Evolutionary conservation across 352 stramenopile species (phyloP).

Genomic region (Pythium graminicola): DNA sequence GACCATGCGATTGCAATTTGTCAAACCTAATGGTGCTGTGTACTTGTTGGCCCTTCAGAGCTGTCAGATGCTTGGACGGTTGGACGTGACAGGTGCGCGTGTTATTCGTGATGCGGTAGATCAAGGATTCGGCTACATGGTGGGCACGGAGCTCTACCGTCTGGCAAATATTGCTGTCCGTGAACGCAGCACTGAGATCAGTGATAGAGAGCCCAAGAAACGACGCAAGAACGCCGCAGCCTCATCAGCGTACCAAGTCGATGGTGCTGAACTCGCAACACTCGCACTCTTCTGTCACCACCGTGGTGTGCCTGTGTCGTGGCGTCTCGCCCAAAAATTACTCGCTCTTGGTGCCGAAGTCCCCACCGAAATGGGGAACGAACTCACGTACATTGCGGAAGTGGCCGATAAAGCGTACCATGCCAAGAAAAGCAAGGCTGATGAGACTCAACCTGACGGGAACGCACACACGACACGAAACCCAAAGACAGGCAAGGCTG

Average conservation of each 20-base stretch:
- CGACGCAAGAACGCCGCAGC: neutral
- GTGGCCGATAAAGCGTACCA: slow-evolving; percentile 1
- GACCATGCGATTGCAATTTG: slow-evolving; percentile 59
- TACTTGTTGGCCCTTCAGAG: slow-evolving; percentile 68
- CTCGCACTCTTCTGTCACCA: slow-evolving; percentile 56
- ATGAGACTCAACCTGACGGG: neutral
- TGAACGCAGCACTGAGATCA: slow-evolving; percentile 2
- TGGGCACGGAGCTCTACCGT: slow-evolving; percentile 25
- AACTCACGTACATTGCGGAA: slow-evolving; percentile 27
- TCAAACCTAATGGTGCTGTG: slow-evolving; percentile 66
- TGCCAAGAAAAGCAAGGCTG: neutral
- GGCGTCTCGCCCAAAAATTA: slow-evolving; percentile 32
- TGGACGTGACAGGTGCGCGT: slow-evolving; percentile 42
- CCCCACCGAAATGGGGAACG: slow-evolving; percentile 31
- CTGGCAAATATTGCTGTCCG: slow-evolving; percentile 12
- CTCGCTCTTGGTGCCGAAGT: slow-evolving; percentile 15
- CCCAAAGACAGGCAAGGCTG: slow-evolving; percentile 7
- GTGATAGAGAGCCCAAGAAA: slow-evolving; percentile 2
- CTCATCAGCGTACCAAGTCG: slow-evolving; percentile 17
- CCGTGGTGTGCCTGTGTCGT: slow-evolving; percentile 37
- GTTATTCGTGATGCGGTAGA: slow-evolving; percentile 47
- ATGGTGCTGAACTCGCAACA: slow-evolving; percentile 37
- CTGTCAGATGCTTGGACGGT: slow-evolving; percentile 40
- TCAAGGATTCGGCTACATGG: slow-evolving; percentile 36
- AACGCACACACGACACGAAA: slow-evolving; percentile 3